A percentile compares a stretch with the other conserved stretches of the same genome.
These are phyloP conservation scores for Pseudozyma sp. DNA, from an alignment of 1,284 basidiomycete species.

Conservation along the genomic window DNA sequence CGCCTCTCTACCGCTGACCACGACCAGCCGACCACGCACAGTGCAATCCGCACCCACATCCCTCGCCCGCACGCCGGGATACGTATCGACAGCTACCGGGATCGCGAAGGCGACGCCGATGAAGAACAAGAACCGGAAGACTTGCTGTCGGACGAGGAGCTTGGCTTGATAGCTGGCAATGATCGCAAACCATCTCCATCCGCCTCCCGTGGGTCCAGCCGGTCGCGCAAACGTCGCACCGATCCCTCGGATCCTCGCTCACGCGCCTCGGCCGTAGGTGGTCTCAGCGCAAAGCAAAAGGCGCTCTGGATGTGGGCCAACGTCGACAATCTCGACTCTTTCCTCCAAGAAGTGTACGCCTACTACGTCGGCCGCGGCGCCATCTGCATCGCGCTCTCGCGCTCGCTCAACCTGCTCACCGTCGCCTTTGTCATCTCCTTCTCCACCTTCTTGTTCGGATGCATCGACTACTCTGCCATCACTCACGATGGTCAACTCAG, in stretches of 20 bases:
- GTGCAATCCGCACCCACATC: background rate
- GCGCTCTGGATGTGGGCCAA: constrained; percentile 99
- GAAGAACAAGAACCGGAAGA: constrained; percentile 40
- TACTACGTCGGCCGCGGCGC: constrained; percentile 97
- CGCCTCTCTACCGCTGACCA: background rate
- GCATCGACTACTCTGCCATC: constrained; percentile 87
- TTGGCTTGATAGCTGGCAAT: constrained; percentile 27
- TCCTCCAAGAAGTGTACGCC: constrained; percentile 91
- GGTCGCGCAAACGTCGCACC: constrained; percentile 18
- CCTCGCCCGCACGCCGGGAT: background rate
- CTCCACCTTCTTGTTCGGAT: constrained; percentile 93
- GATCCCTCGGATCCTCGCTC: constrained; percentile 26
- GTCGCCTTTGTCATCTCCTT: constrained; percentile 96
- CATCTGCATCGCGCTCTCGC: constrained; percentile 88
- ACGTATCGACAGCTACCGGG: background rate
- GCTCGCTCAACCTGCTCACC: constrained; percentile 89
- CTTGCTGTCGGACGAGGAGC: constrained; percentile 44
- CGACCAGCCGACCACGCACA: background rate
- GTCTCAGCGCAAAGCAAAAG: constrained; percentile 52
- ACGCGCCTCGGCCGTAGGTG: constrained; percentile 32
- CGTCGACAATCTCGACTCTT: constrained; percentile 93
- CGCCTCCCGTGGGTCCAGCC: constrained; percentile 17
- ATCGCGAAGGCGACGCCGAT: constrained; percentile 20
- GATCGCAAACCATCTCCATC: constrained; percentile 5
- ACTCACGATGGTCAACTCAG: constrained; percentile 62